Evolutionary conservation across 768 basidiomycete genomes (phyloP).

Genomic region (Gautieria morchelliformis): DNA sequence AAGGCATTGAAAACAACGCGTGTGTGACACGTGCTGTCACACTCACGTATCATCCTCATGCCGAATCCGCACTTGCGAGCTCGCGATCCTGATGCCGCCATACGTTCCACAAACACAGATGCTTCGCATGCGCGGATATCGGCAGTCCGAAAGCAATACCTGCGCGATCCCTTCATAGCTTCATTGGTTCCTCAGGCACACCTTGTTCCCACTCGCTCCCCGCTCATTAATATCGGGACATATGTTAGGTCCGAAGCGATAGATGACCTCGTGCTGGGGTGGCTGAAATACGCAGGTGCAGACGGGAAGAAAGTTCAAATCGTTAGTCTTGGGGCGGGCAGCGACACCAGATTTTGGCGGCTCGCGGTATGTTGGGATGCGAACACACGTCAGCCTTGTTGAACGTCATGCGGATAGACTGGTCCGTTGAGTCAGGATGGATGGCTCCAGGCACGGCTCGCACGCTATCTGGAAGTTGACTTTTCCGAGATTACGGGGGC

Average conservation of each 20-base stretch:
- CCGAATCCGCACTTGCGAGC: background rate
- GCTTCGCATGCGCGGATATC: slow-evolving; percentile 78
- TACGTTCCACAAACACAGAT: slow-evolving; percentile 75
- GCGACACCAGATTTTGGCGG: slow-evolving; percentile 93
- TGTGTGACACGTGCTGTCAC: slow-evolving; percentile 4
- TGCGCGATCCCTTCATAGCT: slow-evolving; percentile 65
- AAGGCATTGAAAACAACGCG: slow-evolving; percentile 10
- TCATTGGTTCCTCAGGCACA: slow-evolving; percentile 61
- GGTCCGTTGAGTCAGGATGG: slow-evolving; percentile 47
- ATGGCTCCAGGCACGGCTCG: slow-evolving; percentile 27
- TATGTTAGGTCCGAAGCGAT: slow-evolving; percentile 76
- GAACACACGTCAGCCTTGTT: background rate
- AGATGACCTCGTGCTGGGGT: slow-evolving; percentile 63
- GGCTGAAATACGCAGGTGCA: slow-evolving; percentile 22
- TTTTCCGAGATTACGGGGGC: slow-evolving; percentile 77
- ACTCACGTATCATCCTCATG: background rate
- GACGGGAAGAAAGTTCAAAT: slow-evolving; percentile 54
- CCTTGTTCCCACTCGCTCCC: slow-evolving; percentile 51
- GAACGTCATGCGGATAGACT: slow-evolving; percentile 9
- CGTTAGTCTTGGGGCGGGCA: slow-evolving; percentile 91
- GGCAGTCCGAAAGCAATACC: slow-evolving; percentile 73
- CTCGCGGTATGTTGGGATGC: slow-evolving; percentile 52
- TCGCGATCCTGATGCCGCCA: slow-evolving; percentile 45
- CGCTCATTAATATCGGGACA: slow-evolving; percentile 93
- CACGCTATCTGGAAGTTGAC: slow-evolving; percentile 78